Conservation (phyloP, 2,329 filamentous ascomycete genomes). For the Colletotrichum acutatum region DNA sequence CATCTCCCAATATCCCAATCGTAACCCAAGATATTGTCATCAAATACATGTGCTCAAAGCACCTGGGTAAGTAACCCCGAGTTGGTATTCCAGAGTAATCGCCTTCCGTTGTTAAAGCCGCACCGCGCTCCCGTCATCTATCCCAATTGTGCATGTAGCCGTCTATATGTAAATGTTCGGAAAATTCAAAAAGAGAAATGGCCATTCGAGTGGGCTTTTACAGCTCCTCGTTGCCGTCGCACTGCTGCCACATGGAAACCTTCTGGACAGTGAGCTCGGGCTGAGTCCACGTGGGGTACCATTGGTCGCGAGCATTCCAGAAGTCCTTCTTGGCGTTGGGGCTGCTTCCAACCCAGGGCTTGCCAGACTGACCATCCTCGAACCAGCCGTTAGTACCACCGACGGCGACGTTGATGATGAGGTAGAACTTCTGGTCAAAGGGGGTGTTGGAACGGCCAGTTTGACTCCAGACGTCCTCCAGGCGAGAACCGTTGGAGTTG, state of each 20-base stretch:
- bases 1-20: not conserved
- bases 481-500: constrained; percentile 72
- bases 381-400: constrained; percentile 89
- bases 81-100: constrained; percentile 29
- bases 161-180: constrained; percentile 24
- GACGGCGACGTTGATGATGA: constrained; percentile 81
- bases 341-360: constrained; percentile 82
- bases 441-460: constrained; percentile 73
- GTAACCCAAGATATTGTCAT: constrained; percentile 8
- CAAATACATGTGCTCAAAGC: constrained; percentile 6
- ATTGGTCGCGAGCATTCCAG: constrained; percentile 73
- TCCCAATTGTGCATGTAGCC: constrained; percentile 17
- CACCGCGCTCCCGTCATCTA: constrained; percentile 30
- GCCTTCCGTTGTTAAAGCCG: constrained; percentile 20
- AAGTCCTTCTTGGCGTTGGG: constrained; percentile 79
- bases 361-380: constrained; percentile 74
- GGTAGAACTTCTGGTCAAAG: constrained; percentile 81
- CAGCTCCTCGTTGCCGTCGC: constrained; percentile 68
- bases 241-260: constrained; percentile 78
- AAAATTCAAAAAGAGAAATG: not conserved
- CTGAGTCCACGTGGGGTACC: constrained; percentile 78
- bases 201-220: constrained; percentile 37
- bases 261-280: constrained; percentile 76
- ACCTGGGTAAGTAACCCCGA: not conserved
- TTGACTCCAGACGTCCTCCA: constrained; percentile 72